Evolutionary conservation across 2,329 filamentous ascomycete genomes (phyloP).

Genomic region (Corynespora cassiicola): DNA sequence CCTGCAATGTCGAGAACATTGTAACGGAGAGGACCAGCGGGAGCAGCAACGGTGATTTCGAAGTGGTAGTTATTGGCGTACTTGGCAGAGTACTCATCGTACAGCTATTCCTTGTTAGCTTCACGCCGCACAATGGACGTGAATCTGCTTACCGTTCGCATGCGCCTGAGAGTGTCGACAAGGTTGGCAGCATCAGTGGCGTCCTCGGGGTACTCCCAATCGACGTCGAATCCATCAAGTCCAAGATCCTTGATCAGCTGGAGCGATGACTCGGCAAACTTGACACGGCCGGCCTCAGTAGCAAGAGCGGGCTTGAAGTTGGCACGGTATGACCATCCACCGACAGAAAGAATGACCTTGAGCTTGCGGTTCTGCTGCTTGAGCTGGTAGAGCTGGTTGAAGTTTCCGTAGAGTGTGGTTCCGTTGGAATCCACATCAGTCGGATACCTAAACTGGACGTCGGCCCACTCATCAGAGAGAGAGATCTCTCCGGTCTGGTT

Average conservation of each 20-base stretch:
- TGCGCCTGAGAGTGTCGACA: constrained; percentile 43
- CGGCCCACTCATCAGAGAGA: constrained; percentile 29
- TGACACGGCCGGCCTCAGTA: constrained; percentile 64
- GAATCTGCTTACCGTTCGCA: constrained; percentile 42
- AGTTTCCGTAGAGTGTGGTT: constrained; percentile 75
- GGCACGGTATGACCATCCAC: constrained; percentile 77
- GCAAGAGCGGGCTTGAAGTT: constrained; percentile 77
- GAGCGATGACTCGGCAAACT: constrained; percentile 74
- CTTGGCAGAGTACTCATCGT: constrained; percentile 45
- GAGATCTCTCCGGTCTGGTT: constrained; percentile 75
- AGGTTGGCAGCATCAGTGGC: constrained; percentile 44
- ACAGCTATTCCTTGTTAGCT: constrained; percentile 27
- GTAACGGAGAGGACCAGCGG: constrained; percentile 51
- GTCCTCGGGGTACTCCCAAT: constrained; percentile 54
- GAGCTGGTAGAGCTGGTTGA: constrained; percentile 77
- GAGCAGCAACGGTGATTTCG: constrained; percentile 51
- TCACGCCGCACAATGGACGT: neutral
- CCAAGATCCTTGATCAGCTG: constrained; percentile 81
- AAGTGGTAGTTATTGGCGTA: constrained; percentile 49
- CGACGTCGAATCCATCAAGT: constrained; percentile 61
- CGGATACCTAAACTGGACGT: constrained; percentile 68
- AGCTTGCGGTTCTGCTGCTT: constrained; percentile 79
- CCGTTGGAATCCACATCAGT: constrained; percentile 71
- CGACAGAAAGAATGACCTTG: constrained; percentile 81
- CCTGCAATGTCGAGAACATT: constrained; percentile 42